Evolutionary conservation across 495 filamentous ascomycete genomes (phyloP), one percentile per base, ranked within the genome.

Genomic region (Penicillium dipodomyicola): DNA sequence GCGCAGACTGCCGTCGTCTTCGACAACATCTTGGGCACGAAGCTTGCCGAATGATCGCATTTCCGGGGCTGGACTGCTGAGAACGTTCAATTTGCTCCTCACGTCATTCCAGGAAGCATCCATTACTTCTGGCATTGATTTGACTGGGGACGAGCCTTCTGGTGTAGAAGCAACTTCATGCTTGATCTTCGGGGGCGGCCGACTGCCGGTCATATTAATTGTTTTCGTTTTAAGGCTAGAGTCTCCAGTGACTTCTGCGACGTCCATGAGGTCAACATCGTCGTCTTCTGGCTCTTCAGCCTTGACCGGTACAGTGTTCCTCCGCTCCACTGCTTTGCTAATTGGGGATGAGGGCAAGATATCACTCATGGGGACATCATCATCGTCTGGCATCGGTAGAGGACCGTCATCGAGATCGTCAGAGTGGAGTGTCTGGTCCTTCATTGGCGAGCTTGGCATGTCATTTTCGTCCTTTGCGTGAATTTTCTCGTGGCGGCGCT

Each of bases 81-180:
- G 77, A 23, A 97, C 85, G 62, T 96, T 96, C 61, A 97, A 79
- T 59, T 88, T 94, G 63, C 81, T 84, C 19, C 87, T 91, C 49
- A 98, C 87, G 52, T 91, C 77, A 61, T 92, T 96, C 93, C 93
- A 97, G 20, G 92, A 88, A n/a, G 92, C 79, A 72, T 96, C 90
- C 20, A 95, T 74, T 20, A 71, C 68, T 35, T 86, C 81, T 0
- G 82, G 65, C 11, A 71, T 63, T n/a, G 78, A 65, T 64, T 84
- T 85, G 41, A 77, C 75, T 20, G 91, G 90, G 25, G 92, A 96
- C 12, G 91, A 96, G 73, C 80, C 88, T 20, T 77, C 82, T 2
- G 90, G 89, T 3, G 84, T 82, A 2, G 89, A 82, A 55, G 85
- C 83, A 5, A 77, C 74, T 10, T 82, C 71, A 64, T 88, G 87